Conservation (phyloP, 352 stramenopile species). For the Plasmopara halstedii region DNA sequence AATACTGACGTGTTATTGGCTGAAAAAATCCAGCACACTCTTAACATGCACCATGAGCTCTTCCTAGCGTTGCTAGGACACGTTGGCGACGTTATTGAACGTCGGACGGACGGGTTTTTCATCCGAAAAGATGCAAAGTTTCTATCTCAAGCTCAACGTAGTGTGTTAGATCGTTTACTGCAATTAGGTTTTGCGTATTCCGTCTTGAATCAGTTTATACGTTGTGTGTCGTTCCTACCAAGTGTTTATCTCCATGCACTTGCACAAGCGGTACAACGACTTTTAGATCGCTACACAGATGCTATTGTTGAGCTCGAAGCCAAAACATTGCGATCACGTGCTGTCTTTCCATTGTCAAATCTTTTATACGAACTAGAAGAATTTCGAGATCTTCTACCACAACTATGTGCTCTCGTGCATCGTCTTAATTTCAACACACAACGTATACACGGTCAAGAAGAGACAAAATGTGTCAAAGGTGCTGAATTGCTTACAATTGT, state of each 20-base stretch:
- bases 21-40: too few species aligned
- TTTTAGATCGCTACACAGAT: slow-evolving; percentile 48
- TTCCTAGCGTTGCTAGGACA: slow-evolving; percentile 69
- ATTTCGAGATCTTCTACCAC: slow-evolving; percentile 48
- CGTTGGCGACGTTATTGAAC: slow-evolving; percentile 52
- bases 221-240: slow-evolving; percentile 8
- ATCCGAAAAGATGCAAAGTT: slow-evolving; percentile 34
- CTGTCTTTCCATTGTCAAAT: slow-evolving; percentile 52
- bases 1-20: too few species aligned
- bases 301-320: slow-evolving; percentile 44
- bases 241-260: slow-evolving; percentile 57
- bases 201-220: slow-evolving; percentile 43
- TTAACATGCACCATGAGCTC: slow-evolving; percentile 66
- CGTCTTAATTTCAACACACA: slow-evolving; percentile 15
- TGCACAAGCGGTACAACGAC: slow-evolving; percentile 40
- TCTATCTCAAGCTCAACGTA: slow-evolving; percentile 40
- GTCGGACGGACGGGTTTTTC: slow-evolving; percentile 49
- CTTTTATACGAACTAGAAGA: slow-evolving; percentile 64
- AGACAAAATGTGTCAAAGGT: slow-evolving; percentile 20
- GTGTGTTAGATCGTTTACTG: slow-evolving; percentile 48
- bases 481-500: slow-evolving; percentile 36
- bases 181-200: slow-evolving; percentile 43
- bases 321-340: slow-evolving; percentile 33
- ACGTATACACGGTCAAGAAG: neutral
- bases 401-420: slow-evolving; percentile 45